Conservation (phyloP, 2,329 filamentous ascomycete species). For the Hypomyces rosellus region DNA sequence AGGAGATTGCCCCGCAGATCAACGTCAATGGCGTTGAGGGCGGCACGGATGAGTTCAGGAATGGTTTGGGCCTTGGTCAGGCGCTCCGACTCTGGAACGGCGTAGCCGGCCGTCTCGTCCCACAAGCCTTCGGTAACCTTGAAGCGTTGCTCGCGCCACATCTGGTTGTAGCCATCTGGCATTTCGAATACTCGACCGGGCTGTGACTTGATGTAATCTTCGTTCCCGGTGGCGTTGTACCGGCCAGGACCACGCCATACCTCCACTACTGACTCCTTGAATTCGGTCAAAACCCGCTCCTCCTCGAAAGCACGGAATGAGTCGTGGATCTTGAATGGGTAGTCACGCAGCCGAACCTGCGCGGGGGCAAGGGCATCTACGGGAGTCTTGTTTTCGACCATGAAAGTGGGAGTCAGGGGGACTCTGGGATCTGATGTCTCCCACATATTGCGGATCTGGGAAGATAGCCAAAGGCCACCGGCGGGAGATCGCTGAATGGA, state of each 20-base stretch:
- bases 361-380: constrained; percentile 81
- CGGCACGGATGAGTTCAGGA: constrained; percentile 71
- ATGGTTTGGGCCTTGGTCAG: constrained; percentile 70
- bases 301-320: constrained; percentile 83
- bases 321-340: constrained; percentile 52
- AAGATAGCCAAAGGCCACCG: constrained; percentile 83
- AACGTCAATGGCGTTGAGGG: constrained; percentile 75
- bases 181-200: constrained; percentile 92
- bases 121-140: constrained; percentile 83
- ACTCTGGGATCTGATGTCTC: constrained; percentile 61
- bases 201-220: constrained; percentile 65
- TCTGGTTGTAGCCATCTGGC: constrained; percentile 92
- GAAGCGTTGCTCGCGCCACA: constrained; percentile 86
- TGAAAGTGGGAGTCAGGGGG: constrained; percentile 75
- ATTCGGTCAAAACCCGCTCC: constrained; percentile 87
- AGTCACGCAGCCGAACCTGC: constrained; percentile 68
- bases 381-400: constrained; percentile 78
- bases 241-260: constrained; percentile 79
- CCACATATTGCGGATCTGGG: constrained; percentile 79
- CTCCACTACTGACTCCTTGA: constrained; percentile 96
- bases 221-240: constrained; percentile 59
- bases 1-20: constrained; percentile 80
- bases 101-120: constrained; percentile 71
- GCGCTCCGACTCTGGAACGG: constrained; percentile 37
- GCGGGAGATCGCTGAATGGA: constrained; percentile 79